A percentile compares a stretch with the other conserved stretches of the same genome.
Evolutionary conservation across 2,329 filamentous ascomycete genomes (phyloP).

Genomic region (Penicillium sp.): DNA sequence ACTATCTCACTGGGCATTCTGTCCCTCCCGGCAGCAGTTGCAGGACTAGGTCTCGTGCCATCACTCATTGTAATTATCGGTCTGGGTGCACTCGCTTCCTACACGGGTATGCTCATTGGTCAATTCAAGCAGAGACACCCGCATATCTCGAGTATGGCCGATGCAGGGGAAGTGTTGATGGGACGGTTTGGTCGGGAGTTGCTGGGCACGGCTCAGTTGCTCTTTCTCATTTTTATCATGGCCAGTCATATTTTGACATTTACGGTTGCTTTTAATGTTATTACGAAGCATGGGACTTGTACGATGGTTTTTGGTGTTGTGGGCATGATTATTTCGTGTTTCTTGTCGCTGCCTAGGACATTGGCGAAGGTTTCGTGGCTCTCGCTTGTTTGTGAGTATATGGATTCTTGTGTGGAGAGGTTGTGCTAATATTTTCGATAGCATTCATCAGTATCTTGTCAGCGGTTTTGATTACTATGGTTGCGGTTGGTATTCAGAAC

Average conservation of each 20-base stretch:
- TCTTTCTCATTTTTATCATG: constrained; percentile 69
- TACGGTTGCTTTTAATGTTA: constrained; percentile 65
- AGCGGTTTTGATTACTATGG: constrained; percentile 68
- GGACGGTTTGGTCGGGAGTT: constrained; percentile 59
- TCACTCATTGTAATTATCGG: constrained; percentile 52
- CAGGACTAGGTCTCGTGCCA: constrained; percentile 17
- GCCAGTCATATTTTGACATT: constrained; percentile 71
- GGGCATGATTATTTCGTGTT: constrained; percentile 59
- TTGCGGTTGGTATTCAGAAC: constrained; percentile 60
- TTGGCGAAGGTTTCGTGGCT: constrained; percentile 56
- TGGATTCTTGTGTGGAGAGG: fast-evolving
- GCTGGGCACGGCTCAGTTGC: constrained; percentile 60
- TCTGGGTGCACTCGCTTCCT: constrained; percentile 57
- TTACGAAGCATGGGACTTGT: constrained; percentile 63
- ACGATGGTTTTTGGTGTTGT: constrained; percentile 63
- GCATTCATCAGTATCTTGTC: constrained; percentile 64
- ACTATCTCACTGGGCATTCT: constrained; percentile 21
- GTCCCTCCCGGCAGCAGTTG: constrained; percentile 18
- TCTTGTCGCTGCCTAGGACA: constrained; percentile 60
- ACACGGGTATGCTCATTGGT: constrained; percentile 60
- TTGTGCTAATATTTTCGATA: constrained; percentile 39
- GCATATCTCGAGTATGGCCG: constrained; percentile 65
- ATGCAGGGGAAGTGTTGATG: constrained; percentile 63
- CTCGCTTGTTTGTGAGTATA: too few species aligned
- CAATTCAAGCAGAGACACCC: constrained; percentile 59